A percentile compares a stretch with the other conserved stretches of the same genome.
Conservation (phyloP, 495 filamentous ascomycete genomes). For the Neurospora sp. region DNA sequence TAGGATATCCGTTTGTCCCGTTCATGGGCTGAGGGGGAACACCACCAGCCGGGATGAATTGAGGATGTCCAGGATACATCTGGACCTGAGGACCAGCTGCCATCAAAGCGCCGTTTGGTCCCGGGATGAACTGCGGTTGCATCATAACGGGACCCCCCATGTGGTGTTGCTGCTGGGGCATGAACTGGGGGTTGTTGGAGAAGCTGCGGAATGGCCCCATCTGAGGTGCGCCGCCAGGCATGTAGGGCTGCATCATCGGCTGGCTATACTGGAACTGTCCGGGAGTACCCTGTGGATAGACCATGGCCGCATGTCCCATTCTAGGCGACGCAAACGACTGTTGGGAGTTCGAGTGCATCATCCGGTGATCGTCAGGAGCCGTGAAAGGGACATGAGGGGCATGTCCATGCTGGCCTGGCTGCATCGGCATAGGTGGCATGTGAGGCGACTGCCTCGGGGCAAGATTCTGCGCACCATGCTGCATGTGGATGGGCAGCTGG, state of each 20-base stretch:
- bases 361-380: slow-evolving; percentile 70
- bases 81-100: slow-evolving; percentile 58
- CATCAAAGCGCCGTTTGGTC: slow-evolving; percentile 42
- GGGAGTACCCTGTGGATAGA: slow-evolving; percentile 58
- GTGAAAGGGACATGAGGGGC: slow-evolving; percentile 50
- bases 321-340: slow-evolving; percentile 73
- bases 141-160: slow-evolving; percentile 73
- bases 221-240: slow-evolving; percentile 53
- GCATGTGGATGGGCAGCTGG: slow-evolving; percentile 61
- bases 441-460: slow-evolving; percentile 51
- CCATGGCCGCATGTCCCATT: slow-evolving; percentile 55
- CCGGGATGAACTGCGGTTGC: slow-evolving; percentile 52
- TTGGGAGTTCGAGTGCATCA: slow-evolving; percentile 71
- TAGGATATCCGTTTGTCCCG: slow-evolving; percentile 68
- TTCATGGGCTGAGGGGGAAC: slow-evolving; percentile 52
- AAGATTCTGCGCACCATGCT: slow-evolving; percentile 35
- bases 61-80: slow-evolving; percentile 54
- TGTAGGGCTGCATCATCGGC: slow-evolving; percentile 58
- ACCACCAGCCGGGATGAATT: slow-evolving; percentile 52
- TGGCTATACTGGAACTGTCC: slow-evolving; percentile 64
- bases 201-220: slow-evolving; percentile 43
- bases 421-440: slow-evolving; percentile 55
- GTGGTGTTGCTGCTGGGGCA: slow-evolving; percentile 51
- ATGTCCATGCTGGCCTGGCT: slow-evolving; percentile 51
- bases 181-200: slow-evolving; percentile 54